These are phyloP conservation scores for Fusarium pseudocircinatum DNA, from an alignment of 2,329 filamentous ascomycete genomes.

Conservation along the genomic window DNA sequence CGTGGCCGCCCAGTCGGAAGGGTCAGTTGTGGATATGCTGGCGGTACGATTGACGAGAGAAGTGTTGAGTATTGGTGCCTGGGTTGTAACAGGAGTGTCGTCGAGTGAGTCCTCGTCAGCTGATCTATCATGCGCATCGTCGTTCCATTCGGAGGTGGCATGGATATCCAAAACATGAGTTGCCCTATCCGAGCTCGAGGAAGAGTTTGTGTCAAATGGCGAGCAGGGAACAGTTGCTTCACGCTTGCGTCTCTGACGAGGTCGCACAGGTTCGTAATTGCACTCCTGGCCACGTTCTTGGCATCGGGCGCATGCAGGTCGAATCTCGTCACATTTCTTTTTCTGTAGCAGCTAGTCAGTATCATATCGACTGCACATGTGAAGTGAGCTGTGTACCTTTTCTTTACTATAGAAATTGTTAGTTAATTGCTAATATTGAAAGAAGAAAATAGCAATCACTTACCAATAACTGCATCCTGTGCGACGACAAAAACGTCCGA, in stretches of 20 bases:
- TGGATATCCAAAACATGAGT: slow-evolving; percentile 19
- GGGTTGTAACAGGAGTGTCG: slow-evolving; percentile 10
- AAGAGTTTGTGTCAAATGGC: slow-evolving; percentile 31
- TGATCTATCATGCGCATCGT: slow-evolving; percentile 26
- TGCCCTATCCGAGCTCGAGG: slow-evolving; percentile 34
- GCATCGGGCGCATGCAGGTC: slow-evolving; percentile 62
- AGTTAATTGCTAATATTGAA: slow-evolving; percentile 11
- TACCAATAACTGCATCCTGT: slow-evolving; percentile 64
- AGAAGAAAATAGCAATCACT: slow-evolving; percentile 32
- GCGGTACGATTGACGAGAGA: slow-evolving; percentile 24
- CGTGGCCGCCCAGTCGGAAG: slow-evolving; percentile 32
- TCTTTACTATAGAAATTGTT: slow-evolving; percentile 56
- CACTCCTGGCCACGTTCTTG: slow-evolving; percentile 59
- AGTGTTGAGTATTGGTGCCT: slow-evolving; percentile 2
- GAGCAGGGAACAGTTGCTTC: slow-evolving; percentile 35
- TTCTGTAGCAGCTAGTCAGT: slow-evolving; percentile 53
- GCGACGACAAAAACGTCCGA: slow-evolving; percentile 9
- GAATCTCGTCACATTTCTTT: slow-evolving; percentile 66
- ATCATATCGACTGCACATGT: background rate
- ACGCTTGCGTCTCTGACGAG: slow-evolving; percentile 51
- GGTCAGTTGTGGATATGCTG: slow-evolving; percentile 12
- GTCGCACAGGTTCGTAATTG: slow-evolving; percentile 59
- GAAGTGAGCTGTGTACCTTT: slow-evolving; percentile 50
- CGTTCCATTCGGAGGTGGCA: slow-evolving; percentile 15
- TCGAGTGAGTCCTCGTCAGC: slow-evolving; percentile 30